phyloP scores from a whole-genome alignment of 257 asterid species.

The Mentha longifolia region DNA sequence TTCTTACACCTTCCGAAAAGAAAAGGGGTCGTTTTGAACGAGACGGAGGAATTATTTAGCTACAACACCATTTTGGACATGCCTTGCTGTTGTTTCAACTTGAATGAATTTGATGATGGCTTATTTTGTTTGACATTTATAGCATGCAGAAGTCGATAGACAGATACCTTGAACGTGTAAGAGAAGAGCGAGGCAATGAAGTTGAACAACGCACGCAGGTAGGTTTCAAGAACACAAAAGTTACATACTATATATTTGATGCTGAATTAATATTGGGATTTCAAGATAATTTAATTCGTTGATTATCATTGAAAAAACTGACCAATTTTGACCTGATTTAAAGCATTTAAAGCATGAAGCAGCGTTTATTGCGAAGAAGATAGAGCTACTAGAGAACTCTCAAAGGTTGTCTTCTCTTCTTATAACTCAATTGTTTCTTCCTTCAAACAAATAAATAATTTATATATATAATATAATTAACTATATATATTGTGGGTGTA shows the following conservation, averaged over 20 bases:
- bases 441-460: neutral
- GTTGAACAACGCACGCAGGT: conserved; percentile 53
- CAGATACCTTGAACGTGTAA: conserved; percentile 50
- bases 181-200: conserved; percentile 38
- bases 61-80: too few relatives aligned
- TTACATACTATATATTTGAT: neutral
- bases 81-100: neutral
- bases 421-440: neutral
- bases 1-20: too few relatives aligned
- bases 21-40: too few relatives aligned
- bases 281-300: too few relatives aligned
- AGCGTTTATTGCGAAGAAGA: conserved; percentile 51
- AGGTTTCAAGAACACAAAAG: neutral
- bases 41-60: too few relatives aligned
- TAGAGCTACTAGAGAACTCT: conserved; percentile 63
- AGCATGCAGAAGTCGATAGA: conserved; percentile 59
- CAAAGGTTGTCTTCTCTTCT: conserved; percentile 46
- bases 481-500: neutral
- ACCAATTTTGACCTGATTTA: too few relatives aligned
- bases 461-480: neutral
- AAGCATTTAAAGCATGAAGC: conserved; percentile 61
- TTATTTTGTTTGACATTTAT: conserved; percentile 21
- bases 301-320: too few relatives aligned
- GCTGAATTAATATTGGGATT: too few relatives aligned
- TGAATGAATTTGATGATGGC: neutral